A percentile compares a stretch with the other conserved stretches of the same genome.
phyloP scores from a whole-genome alignment of 2,329 filamentous ascomycete species.

The Sporothrix brasiliensis region DNA sequence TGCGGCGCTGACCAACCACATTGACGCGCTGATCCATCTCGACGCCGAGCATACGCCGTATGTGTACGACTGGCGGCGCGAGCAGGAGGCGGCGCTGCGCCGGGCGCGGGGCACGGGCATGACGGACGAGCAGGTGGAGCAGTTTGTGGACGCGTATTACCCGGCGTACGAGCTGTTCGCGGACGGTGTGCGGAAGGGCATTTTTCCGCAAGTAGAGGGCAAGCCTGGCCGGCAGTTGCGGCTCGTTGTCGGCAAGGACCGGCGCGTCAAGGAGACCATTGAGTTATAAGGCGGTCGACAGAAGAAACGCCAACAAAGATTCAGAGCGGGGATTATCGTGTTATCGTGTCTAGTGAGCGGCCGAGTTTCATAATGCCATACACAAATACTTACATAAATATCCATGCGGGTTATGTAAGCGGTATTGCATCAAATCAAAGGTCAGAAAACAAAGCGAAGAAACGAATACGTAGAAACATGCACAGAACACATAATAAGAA shows the following conservation, averaged over 20 bases:
- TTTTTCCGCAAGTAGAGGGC: slow-evolving; percentile 55
- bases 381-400: not conserved
- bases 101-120: slow-evolving; percentile 72
- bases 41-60: slow-evolving; percentile 72
- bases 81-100: slow-evolving; percentile 76
- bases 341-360: not conserved
- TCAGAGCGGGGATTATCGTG: not conserved
- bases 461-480: too few species aligned
- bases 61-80: slow-evolving; percentile 81
- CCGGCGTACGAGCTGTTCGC: slow-evolving; percentile 73
- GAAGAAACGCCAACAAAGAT: not conserved
- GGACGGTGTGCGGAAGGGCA: slow-evolving; percentile 59
- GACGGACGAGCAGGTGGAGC: slow-evolving; percentile 75
- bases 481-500: not conserved
- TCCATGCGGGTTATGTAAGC: not conserved
- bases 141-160: slow-evolving; percentile 72
- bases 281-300: slow-evolving; percentile 45
- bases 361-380: not conserved
- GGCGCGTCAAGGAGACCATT: slow-evolving; percentile 61
- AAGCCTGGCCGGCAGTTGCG: slow-evolving; percentile 61
- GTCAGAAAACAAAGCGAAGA: not conserved
- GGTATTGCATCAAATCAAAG: not conserved
- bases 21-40: slow-evolving; percentile 61
- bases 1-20: slow-evolving; percentile 49
- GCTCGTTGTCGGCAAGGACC: slow-evolving; percentile 62